Evolutionary conservation across 257 asterid genomes (phyloP), one percentile per base, ranked within the genome.

Genomic region (Phtheirospermum japonicum): DNA sequence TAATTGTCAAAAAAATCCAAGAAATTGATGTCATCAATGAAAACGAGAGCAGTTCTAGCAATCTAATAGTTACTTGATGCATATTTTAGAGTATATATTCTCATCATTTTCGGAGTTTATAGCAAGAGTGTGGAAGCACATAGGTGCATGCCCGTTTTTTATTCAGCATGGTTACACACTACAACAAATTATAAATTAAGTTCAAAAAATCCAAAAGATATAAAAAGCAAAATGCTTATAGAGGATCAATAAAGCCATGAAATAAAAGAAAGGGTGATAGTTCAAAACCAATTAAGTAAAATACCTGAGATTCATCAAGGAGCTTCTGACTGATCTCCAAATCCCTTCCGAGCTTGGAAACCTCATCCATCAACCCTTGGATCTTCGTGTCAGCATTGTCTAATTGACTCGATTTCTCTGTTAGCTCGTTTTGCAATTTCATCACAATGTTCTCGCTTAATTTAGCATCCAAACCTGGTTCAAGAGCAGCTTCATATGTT

Each of bases 281-380:
- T 45, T 26, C 57, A 37, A 13, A 57, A 49, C 33, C 13, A 58
- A 68, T 42, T 57, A 11, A 26, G 76, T 42, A n/a, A 45, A 64
- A 58, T 86, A 93, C 99, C 99, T 89, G 99, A 71, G 99, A 89
- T 81, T 93, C 97, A 59, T 87, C 95, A 34, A 89, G 94, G 64
- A 93, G 88, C 80, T 89, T 87, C 58, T 68, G 80, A 67, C 78
- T 85, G 51, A 74, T 77, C 83, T 85, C 99, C 82, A 93, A 63
- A 67, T 87, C 95, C 76, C 74, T 76, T 60, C 73, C 84, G 54
- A 87, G 85, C 75, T 82, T 83, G 59, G 83, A 67, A 36, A 82
- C 79, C 77, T 89, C 94, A 52, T 85, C 94, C 54, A 55, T 63
- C 55, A 85, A 63, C 54, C 65, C 80, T 65, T 69, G 83, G 39